A percentile compares a stretch with the other conserved stretches of the same genome.
These are phyloP conservation scores for Staphylotrichum tortipilum DNA, from an alignment of 495 filamentous ascomycete genomes.

Conservation along the genomic window DNA sequence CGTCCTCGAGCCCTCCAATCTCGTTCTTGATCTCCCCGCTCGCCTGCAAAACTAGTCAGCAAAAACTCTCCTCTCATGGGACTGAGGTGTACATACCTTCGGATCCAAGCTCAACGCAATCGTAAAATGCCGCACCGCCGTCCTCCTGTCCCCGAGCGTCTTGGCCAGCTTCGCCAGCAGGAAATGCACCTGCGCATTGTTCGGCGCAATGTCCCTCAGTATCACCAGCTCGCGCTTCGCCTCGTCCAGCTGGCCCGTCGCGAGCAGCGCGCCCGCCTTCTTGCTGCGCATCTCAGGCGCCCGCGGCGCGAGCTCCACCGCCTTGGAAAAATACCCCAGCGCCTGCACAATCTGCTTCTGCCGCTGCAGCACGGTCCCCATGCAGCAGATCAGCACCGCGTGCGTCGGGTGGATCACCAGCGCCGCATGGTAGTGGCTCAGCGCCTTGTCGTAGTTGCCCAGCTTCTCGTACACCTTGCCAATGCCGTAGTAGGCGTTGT, in stretches of 20 bases:
- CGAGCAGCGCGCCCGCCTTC: slow-evolving; percentile 80
- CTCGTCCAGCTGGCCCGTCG: slow-evolving; percentile 56
- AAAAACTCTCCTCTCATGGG: neutral
- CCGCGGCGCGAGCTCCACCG: slow-evolving; percentile 69
- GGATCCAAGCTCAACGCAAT: slow-evolving; percentile 92
- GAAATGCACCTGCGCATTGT: slow-evolving; percentile 94
- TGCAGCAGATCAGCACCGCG: slow-evolving; percentile 79
- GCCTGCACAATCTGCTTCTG: slow-evolving; percentile 70
- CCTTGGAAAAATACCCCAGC: slow-evolving; percentile 68
- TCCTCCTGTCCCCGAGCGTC: slow-evolving; percentile 62
- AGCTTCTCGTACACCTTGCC: slow-evolving; percentile 89
- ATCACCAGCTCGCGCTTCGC: slow-evolving; percentile 73
- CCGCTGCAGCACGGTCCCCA: slow-evolving; percentile 82
- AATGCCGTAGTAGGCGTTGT: slow-evolving; percentile 95
- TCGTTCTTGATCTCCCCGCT: slow-evolving; percentile 85
- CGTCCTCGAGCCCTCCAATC: slow-evolving; percentile 82
- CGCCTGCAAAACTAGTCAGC: slow-evolving; percentile 49
- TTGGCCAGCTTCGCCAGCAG: slow-evolving; percentile 83
- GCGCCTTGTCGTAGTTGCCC: slow-evolving; percentile 83
- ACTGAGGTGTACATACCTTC: slow-evolving; percentile 52
- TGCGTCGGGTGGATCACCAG: slow-evolving; percentile 84
- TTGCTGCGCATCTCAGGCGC: slow-evolving; percentile 79
- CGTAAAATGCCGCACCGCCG: slow-evolving; percentile 85
- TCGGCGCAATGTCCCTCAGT: slow-evolving; percentile 80
- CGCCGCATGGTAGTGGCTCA: slow-evolving; percentile 82